Evolutionary conservation across 2,329 filamentous ascomycete genomes (phyloP), one percentile per base, ranked within the genome.

Genomic region (Xylariaceae sp.): DNA sequence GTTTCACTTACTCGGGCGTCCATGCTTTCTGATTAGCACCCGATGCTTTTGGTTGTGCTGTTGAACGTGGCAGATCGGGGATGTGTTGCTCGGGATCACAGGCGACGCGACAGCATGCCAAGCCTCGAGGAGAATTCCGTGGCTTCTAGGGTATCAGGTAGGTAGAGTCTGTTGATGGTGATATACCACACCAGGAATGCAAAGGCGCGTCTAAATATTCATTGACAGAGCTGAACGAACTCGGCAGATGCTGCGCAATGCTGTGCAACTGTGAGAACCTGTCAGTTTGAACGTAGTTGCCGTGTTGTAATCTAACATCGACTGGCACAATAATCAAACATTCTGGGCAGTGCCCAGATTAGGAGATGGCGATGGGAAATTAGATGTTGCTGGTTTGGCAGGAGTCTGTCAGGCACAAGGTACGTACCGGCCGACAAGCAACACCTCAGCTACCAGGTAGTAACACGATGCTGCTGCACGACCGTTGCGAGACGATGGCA

Each of bases 1-100:
- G 22, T 28, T 43, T 40, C n/a, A 59, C 63, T 60, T 62, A 63
- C 63, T 54, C 49, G 61, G 18, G 58, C 55, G 45, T 66, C 62
- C 63, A 66, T 66, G 18, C 43, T 53, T 11, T 10, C 31, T 18
- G 34, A 45, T 28, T 41, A 45, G 41, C 43, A 46, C 46, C 44
- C 13, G n/a, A 48, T 55, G 38, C 49, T 46, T 6, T 14, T 17
- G 38, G 36, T 33, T 18, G 38, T 33, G 31, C 39, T 50, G 14
- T 34, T 34, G 41, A 48, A 51, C 39, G 45, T 48, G 47, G 48
- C 40, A 13, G 10, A 31, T 38, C 34, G 34, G 38, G 16, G 46
- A 13, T 39, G 31, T 44, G 34, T 31, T 43, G 19, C 28, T 16
- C 18, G 31, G 18, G 12, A 16, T 42, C 36, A 31, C 43, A 38